phyloP scores from a whole-genome alignment of 306 rosid species.

The Erythrophleum fordii region DNA sequence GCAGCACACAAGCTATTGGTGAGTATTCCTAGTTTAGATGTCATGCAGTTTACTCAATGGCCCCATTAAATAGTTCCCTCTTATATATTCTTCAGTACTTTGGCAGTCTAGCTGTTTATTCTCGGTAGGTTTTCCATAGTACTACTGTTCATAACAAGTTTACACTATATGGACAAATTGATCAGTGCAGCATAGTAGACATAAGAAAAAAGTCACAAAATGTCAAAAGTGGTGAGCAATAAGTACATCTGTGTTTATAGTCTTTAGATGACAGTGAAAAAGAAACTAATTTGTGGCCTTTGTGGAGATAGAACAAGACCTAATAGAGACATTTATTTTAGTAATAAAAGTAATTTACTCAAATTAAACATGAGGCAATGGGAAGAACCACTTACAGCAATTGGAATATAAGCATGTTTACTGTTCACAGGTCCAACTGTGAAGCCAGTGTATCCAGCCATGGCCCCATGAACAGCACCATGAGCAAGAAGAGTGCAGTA shows the following conservation, averaged over 20 bases:
- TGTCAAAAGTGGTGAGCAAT: background rate
- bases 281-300: background rate
- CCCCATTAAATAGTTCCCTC: background rate
- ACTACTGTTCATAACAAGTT: background rate
- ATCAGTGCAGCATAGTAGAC: background rate
- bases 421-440: conserved; percentile 89
- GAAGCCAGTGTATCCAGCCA: conserved; percentile 96
- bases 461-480: conserved; percentile 93
- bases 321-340: background rate
- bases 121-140: background rate
- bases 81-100: background rate
- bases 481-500: conserved; percentile 99
- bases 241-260: background rate
- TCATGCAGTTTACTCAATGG: too few species aligned
- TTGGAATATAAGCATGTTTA: conserved; percentile 90
- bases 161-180: background rate
- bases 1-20: too few species aligned
- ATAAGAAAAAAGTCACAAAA: background rate
- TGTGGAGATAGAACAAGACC: background rate
- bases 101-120: background rate
- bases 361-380: conserved; percentile 26
- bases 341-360: background rate
- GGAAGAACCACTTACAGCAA: conserved; percentile 68
- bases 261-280: conserved; percentile 4
- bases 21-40: too few species aligned